Conservation (phyloP, 2,329 filamentous ascomycete species). For the Cercospora sojina region DNA sequence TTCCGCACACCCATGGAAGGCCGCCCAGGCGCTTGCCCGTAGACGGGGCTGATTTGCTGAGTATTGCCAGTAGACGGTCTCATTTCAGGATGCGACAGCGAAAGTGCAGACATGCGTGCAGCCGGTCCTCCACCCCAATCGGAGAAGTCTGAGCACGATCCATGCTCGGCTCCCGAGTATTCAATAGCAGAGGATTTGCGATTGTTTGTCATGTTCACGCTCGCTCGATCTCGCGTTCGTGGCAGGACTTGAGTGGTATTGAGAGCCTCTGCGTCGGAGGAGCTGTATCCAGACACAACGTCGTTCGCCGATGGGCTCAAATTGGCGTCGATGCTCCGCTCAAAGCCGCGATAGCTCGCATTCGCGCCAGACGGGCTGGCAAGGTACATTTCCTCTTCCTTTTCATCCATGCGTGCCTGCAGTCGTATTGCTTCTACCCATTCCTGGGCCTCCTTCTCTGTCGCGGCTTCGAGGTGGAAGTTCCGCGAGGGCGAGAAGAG, state of each 20-base stretch:
- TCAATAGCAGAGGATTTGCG: slow-evolving; percentile 61
- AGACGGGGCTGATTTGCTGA: slow-evolving; percentile 36
- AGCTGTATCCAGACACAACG: slow-evolving; percentile 42
- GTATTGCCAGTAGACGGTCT: slow-evolving; percentile 38
- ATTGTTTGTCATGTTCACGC: slow-evolving; percentile 36
- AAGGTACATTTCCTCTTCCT: slow-evolving; percentile 79
- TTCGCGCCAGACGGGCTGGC: slow-evolving; percentile 62
- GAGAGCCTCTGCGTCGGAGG: slow-evolving; percentile 46
- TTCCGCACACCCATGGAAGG: slow-evolving; percentile 48
- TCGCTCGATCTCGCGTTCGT: slow-evolving; percentile 31
- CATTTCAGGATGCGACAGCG: slow-evolving; percentile 32
- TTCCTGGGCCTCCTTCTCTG: slow-evolving; percentile 71
- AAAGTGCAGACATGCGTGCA: slow-evolving; percentile 38
- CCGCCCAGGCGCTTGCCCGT: slow-evolving; percentile 35
- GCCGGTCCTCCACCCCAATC: slow-evolving; percentile 34
- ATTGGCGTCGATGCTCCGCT: slow-evolving; percentile 35
- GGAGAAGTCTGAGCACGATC: slow-evolving; percentile 84
- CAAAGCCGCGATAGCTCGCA: slow-evolving; percentile 47
- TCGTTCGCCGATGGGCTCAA: slow-evolving; percentile 28
- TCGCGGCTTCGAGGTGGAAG: slow-evolving; percentile 80
- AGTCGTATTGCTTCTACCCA: slow-evolving; percentile 82
- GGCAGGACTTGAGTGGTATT: slow-evolving; percentile 25
- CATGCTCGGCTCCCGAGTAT: slow-evolving; percentile 65
- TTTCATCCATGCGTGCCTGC: slow-evolving; percentile 81
- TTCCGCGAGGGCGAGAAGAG: slow-evolving; percentile 89